Percentiles rank a stretch among this genome's conserved stretches.
phyloP scores from a whole-genome alignment of 2,329 filamentous ascomycete genomes.

The Alternaria alternata region DNA sequence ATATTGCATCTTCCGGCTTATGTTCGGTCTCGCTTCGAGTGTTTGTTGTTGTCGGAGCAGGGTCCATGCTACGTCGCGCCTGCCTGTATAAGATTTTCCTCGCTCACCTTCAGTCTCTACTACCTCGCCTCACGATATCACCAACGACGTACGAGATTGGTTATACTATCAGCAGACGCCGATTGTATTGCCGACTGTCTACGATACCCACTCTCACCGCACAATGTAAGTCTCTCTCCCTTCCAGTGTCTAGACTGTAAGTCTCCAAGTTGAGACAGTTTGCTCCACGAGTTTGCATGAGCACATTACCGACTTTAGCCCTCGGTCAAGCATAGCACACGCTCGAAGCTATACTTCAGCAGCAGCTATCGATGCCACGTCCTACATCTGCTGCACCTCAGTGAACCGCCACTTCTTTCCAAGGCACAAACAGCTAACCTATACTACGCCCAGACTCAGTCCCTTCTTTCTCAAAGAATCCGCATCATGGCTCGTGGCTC shows the following conservation, averaged over 20 bases:
- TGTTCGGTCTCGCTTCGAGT: not conserved
- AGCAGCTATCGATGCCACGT: not conserved
- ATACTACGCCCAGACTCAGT: not conserved
- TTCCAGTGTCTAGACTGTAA: not conserved
- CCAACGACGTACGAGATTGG: not conserved
- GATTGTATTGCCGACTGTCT: not conserved
- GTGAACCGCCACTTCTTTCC: conserved; percentile 3
- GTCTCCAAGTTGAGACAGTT: not conserved
- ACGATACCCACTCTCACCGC: not conserved
- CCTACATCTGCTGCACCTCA: conserved; percentile 2
- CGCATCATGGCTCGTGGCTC: conserved; percentile 20
- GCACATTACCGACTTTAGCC: not conserved
- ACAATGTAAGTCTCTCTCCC: conserved; percentile 12
- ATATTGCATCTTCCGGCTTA: not conserved
- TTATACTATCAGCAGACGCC: not conserved
- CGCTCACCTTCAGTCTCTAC: conserved; percentile 7
- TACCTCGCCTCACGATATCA: conserved; percentile 13
- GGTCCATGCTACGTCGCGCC: conserved; percentile 19
- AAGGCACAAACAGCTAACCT: conserved; percentile 7
- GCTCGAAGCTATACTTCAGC: not conserved
- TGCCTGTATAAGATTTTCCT: conserved; percentile 14
- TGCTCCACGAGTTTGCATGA: not conserved
- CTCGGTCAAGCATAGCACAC: not conserved
- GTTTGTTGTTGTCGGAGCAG: conserved; percentile 16
- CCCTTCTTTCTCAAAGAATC: not conserved